Percentiles rank a stretch among this genome's conserved stretches.
These are phyloP conservation scores for Myochromella boudieri DNA, from an alignment of 768 basidiomycete species.

Conservation along the genomic window DNA sequence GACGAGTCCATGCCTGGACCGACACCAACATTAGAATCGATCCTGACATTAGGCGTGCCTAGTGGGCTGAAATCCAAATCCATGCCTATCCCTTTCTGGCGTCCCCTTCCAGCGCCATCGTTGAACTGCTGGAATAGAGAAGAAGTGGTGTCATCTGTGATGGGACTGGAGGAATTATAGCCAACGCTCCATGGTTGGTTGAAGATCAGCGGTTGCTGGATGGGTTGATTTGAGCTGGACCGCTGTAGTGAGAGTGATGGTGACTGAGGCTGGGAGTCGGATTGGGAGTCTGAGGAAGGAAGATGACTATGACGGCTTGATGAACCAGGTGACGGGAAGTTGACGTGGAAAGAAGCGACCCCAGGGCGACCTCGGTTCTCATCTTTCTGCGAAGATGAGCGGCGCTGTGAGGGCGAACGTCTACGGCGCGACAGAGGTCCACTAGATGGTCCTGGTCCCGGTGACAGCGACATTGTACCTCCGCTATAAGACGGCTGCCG, in stretches of 20 bases:
- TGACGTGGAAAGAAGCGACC: background rate
- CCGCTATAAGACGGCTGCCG: background rate
- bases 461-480: background rate
- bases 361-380: conserved; percentile 4
- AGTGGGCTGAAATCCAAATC: conserved; percentile 7
- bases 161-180: background rate
- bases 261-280: conserved; percentile 11
- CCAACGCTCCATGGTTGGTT: conserved; percentile 12
- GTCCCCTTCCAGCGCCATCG: background rate
- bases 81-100: conserved; percentile 7
- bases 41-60: conserved; percentile 8
- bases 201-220: conserved; percentile 3
- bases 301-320: conserved; percentile 9
- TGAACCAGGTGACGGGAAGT: background rate
- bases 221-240: conserved; percentile 3
- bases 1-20: conserved; percentile 27
- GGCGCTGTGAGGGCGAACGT: conserved; percentile 13
- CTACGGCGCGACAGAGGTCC: conserved; percentile 3
- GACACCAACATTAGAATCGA: conserved; percentile 11
- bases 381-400: conserved; percentile 4
- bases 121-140: conserved; percentile 4
- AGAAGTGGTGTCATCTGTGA: background rate
- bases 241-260: conserved; percentile 8
- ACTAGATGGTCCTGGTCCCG: conserved; percentile 1
- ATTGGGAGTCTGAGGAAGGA: conserved; percentile 3